Conservation (phyloP, 768 basidiomycete species). For the Phlebiopsis flavidoalba region DNA sequence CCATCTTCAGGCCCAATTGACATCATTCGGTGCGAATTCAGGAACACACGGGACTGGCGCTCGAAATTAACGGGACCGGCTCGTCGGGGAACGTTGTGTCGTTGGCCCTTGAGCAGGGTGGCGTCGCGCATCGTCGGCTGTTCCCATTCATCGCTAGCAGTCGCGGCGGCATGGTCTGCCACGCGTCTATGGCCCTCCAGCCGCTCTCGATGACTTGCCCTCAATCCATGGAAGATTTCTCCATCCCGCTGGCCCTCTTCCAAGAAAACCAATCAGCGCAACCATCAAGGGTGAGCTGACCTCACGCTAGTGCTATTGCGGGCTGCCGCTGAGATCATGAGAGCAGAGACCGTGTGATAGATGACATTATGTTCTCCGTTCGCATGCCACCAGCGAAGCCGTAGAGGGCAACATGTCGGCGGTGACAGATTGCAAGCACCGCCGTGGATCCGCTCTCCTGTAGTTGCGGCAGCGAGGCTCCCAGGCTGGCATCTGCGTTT, state of each 20-base stretch:
- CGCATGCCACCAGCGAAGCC: background rate
- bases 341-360: conserved; percentile 5
- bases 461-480: background rate
- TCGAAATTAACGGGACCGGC: conserved; percentile 1
- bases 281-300: conserved; percentile 10
- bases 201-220: background rate
- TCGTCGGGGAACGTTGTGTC: conserved; percentile 6
- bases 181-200: no score
- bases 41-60: conserved; percentile 4
- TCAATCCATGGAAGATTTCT: background rate
- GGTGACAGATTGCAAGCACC: background rate
- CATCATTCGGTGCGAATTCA: conserved; percentile 10
- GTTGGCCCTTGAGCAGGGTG: conserved; percentile 6
- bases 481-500: background rate
- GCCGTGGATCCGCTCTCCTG: background rate
- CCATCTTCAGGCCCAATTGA: conserved; percentile 9
- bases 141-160: background rate
- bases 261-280: conserved; percentile 2
- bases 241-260: background rate
- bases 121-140: conserved; percentile 4
- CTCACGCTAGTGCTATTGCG: conserved; percentile 7
- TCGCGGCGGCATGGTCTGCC: background rate
- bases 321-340: conserved; percentile 6
- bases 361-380: background rate
- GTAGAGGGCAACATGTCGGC: background rate